phyloP scores from a whole-genome alignment of 768 basidiomycete genomes.

The Tephrocybe sp. region DNA sequence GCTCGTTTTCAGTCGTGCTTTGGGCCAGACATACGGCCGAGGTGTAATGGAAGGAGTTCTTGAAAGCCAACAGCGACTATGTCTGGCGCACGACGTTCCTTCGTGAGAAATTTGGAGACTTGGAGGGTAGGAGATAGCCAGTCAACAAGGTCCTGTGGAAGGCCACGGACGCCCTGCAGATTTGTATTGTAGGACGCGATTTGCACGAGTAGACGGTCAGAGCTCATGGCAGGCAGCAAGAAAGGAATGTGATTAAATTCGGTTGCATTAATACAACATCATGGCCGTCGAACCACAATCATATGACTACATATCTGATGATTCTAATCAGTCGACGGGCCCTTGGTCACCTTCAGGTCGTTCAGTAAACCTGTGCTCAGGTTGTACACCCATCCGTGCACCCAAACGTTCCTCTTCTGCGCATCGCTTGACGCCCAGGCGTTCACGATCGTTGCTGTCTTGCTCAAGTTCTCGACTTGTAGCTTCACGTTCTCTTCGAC shows the following conservation, averaged over 20 bases:
- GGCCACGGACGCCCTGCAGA: conserved; percentile 69
- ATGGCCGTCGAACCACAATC: neutral
- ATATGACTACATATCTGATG: neutral
- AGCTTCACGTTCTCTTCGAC: conserved; percentile 61
- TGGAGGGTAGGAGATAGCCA: conserved; percentile 87
- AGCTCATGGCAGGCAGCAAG: conserved; percentile 4
- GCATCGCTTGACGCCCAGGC: conserved; percentile 47
- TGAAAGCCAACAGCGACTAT: conserved; percentile 92
- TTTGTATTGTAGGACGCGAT: conserved; percentile 93
- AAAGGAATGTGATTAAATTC: neutral
- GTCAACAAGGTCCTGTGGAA: conserved; percentile 86
- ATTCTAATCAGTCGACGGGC: conserved; percentile 22
- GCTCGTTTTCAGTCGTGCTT: neutral
- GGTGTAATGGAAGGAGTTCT: conserved; percentile 87
- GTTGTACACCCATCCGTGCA: conserved; percentile 78
- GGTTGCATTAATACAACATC: neutral
- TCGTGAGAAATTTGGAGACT: conserved; percentile 71
- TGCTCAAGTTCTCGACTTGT: conserved; percentile 53
- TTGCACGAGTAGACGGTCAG: conserved; percentile 60
- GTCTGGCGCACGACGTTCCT: conserved; percentile 69
- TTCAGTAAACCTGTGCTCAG: conserved; percentile 55
- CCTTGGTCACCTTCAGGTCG: conserved; percentile 53
- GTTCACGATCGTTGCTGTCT: conserved; percentile 41
- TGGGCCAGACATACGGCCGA: conserved; percentile 63
- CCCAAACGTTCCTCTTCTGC: conserved; percentile 46